Evolutionary conservation across 208 protist species (phyloP).

Genomic region (Entamoeba dispar): DNA sequence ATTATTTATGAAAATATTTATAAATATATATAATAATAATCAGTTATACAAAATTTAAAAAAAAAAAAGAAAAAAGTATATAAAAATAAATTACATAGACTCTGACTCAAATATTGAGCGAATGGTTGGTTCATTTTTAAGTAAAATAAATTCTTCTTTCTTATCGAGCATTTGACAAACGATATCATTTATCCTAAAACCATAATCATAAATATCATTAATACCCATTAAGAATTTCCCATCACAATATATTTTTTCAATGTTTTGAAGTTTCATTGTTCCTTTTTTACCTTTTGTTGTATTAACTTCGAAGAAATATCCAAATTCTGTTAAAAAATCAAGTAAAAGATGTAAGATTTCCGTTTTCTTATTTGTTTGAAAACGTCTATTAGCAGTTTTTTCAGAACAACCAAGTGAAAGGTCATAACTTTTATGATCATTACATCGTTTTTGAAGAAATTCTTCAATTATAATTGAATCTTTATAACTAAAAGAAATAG

Average conservation of each 20-base stretch:
- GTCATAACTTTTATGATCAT: not conserved
- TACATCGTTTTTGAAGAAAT: not conserved
- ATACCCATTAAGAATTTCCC: not conserved
- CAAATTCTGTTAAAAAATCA: not conserved
- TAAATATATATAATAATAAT: too few relatives aligned
- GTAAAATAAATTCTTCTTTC: not conserved
- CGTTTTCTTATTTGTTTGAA: not conserved
- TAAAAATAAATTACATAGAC: not conserved
- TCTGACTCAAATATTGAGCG: not conserved
- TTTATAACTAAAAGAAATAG: not conserved
- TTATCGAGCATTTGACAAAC: not conserved
- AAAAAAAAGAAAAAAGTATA: not conserved
- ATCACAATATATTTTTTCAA: not conserved
- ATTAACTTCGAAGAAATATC: not conserved
- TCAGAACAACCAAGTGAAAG: not conserved
- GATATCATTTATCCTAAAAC: not conserved
- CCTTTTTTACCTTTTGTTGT: not conserved
- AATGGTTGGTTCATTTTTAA: not conserved
- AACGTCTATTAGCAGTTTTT: not conserved
- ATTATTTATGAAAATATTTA: too few relatives aligned
- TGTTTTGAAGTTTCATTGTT: not conserved
- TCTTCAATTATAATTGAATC: not conserved
- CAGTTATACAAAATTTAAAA: too few relatives aligned
- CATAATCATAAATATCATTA: not conserved
- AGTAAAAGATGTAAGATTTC: not conserved